These are phyloP conservation scores for Neurospora sp. DNA, from an alignment of 495 filamentous ascomycete genomes.

Conservation along the genomic window DNA sequence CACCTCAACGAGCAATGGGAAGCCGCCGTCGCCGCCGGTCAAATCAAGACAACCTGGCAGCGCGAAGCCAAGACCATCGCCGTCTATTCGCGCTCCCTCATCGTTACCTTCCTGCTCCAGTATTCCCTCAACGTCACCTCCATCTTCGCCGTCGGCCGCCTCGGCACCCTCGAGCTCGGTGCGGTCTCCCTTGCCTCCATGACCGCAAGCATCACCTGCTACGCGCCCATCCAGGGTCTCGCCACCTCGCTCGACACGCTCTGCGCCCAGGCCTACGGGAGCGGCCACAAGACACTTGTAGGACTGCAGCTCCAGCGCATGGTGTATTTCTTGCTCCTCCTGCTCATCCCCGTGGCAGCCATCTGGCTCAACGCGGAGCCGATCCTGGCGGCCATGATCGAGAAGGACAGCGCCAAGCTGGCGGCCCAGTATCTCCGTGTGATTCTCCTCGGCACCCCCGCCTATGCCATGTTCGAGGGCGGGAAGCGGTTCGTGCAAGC, in stretches of 20 bases:
- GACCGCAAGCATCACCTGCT: constrained; percentile 68
- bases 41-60: constrained; percentile 78
- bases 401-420: constrained; percentile 48
- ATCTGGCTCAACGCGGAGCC: constrained; percentile 50
- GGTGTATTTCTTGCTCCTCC: constrained; percentile 51
- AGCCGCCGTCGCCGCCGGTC: constrained; percentile 62
- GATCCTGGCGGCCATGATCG: constrained; percentile 49
- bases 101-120: constrained; percentile 62
- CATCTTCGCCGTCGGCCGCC: constrained; percentile 56
- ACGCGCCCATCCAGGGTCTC: constrained; percentile 61
- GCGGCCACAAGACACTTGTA: constrained; percentile 56
- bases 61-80: constrained; percentile 62
- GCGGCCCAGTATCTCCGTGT: constrained; percentile 61
- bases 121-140: constrained; percentile 63
- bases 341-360: constrained; percentile 51
- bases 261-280: constrained; percentile 67
- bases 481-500: constrained; percentile 67
- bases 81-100: constrained; percentile 48
- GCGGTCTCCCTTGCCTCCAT: constrained; percentile 57
- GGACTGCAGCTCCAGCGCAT: constrained; percentile 65
- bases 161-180: constrained; percentile 54
- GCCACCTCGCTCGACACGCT: constrained; percentile 64
- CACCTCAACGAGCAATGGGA: constrained; percentile 59
- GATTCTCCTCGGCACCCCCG: constrained; percentile 53
- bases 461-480: constrained; percentile 57